Evolutionary conservation across 345 rosid genomes (phyloP), one percentile per base, ranked within the genome.

Genomic region (Adansonia digitata): DNA sequence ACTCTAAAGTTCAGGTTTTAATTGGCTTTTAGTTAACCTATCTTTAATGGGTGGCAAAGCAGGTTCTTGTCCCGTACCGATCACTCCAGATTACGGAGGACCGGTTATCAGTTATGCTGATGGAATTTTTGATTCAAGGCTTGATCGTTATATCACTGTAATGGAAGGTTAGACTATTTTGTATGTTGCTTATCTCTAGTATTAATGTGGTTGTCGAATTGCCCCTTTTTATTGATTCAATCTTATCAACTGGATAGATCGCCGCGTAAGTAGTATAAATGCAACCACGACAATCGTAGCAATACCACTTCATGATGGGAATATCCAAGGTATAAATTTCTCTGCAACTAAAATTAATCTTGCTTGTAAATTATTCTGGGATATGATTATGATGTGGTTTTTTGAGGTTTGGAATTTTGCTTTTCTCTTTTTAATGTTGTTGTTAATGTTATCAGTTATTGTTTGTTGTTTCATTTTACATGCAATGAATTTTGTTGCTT

Each of bases 51-150:
- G 63, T 81, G 84, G 15, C 31, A 13, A 17, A 65, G 51, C 80
- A 90, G 96, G 78, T 88, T 74, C 90, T 55, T 53, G 80, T 74
- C 95, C 92, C 0, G 78, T 64, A 22, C 91, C 98, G 24, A 82
- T 94, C 66, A 91, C 99, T n/a, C 96, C 90, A 0, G 94, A 94
- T 80, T 89, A 86, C 75, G 96, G 96, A 17, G 85, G 79, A 49
- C 90, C 91, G 7, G 75, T 79, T 35, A 85, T 88, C 10, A 80
- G 89, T 81, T 94, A 86, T 81, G 98, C 98, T 40, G 99, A 94
- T 79, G 99, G 98, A 65, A 87, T 92, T 39, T 90, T 90, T 81
- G 97, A 94, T 81, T 17, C 78, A 22, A 88, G 88, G 39, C 84
- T 93, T 80, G 75, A 80, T 69, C 90, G 93, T 59, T 93, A 83